Percentiles rank a stretch among this genome's conserved stretches.
These are phyloP conservation scores for Astrothelium subdiscretum DNA, from an alignment of 495 filamentous ascomycete genomes.

Conservation along the genomic window DNA sequence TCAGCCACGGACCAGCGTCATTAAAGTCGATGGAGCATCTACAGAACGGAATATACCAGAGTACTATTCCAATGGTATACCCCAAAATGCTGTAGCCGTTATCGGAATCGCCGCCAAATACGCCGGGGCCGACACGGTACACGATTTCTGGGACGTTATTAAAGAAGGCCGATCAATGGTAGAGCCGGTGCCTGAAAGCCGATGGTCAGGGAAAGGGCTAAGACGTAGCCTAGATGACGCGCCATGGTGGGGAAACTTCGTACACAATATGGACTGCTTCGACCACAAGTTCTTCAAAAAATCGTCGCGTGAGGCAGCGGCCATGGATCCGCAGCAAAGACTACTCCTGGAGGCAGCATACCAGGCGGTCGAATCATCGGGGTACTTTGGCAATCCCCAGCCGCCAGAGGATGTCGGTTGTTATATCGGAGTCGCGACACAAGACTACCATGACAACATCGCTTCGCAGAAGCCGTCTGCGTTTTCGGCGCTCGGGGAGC, in stretches of 20 bases:
- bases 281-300: not conserved
- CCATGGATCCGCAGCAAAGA: not conserved
- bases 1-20: not conserved
- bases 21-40: not conserved
- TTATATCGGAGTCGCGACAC: not conserved
- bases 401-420: not conserved
- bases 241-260: not conserved
- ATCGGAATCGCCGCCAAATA: not conserved
- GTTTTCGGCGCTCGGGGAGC: not conserved
- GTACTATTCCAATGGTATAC: not conserved
- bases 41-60: not conserved
- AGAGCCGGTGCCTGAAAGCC: not conserved
- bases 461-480: not conserved
- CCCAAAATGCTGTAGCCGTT: not conserved
- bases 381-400: not conserved
- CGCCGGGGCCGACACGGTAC: not conserved
- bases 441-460: not conserved
- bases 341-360: not conserved
- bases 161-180: not conserved
- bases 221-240: not conserved
- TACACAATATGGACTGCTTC: not conserved
- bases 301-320: not conserved
- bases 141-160: not conserved
- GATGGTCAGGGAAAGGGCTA: not conserved
- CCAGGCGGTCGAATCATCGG: not conserved